Percentiles rank a stretch among this genome's conserved stretches.
Evolutionary conservation across 2,329 filamentous ascomycete genomes (phyloP).

Genomic region (Talaromyces pinophilus): DNA sequence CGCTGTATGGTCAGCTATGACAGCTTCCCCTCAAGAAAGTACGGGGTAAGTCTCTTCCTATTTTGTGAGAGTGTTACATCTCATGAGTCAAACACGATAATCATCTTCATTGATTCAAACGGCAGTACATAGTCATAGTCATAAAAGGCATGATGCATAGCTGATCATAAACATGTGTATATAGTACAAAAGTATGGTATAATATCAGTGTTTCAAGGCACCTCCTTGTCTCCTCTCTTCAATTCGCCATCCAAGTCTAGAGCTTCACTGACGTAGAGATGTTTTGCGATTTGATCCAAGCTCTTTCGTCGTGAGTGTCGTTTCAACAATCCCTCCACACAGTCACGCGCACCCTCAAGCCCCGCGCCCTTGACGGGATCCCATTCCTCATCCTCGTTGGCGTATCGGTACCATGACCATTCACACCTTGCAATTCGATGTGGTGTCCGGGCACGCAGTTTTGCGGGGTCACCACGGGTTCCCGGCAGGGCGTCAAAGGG

Average conservation of each 20-base stretch:
- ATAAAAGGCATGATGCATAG: conserved; percentile 23
- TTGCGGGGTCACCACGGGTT: conserved; percentile 68
- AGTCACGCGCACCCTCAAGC: conserved; percentile 72
- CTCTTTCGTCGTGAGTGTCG: conserved; percentile 77
- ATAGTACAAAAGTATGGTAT: conserved; percentile 21
- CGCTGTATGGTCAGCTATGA: conserved; percentile 3
- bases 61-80: neutral
- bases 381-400: conserved; percentile 82
- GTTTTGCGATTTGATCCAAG: conserved; percentile 69
- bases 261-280: conserved; percentile 74
- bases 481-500: conserved; percentile 90
- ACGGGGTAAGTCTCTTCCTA: neutral
- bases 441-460: conserved; percentile 77
- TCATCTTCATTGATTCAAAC: neutral
- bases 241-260: conserved; percentile 66
- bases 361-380: conserved; percentile 67
- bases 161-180: conserved; percentile 22
- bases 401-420: conserved; percentile 91
- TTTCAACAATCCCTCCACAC: conserved; percentile 82
- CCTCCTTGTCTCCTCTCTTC: conserved; percentile 55
- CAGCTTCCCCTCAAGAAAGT: neutral
- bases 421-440: conserved; percentile 95
- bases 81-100: neutral
- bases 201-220: conserved; percentile 37
- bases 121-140: conserved; percentile 11